Evolutionary conservation across 495 filamentous ascomycete species (phyloP).

Genomic region (Penicillium silybi): DNA sequence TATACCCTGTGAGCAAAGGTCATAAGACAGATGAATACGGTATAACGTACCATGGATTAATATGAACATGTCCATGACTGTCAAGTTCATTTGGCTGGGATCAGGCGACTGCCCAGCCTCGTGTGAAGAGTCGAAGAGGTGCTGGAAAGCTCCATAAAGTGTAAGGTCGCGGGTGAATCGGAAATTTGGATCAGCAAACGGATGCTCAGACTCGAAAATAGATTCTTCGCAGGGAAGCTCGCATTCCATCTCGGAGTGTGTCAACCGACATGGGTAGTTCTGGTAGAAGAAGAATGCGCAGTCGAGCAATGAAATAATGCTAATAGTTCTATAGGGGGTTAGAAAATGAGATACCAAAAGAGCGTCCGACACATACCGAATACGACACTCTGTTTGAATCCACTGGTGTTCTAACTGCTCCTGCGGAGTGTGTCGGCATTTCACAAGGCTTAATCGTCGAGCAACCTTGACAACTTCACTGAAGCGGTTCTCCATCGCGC

Average conservation of each 20-base stretch:
- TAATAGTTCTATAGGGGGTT: conserved; percentile 29
- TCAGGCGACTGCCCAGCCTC: conserved; percentile 7
- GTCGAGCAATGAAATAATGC: conserved; percentile 37
- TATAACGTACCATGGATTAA: conserved; percentile 35
- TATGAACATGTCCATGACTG: conserved; percentile 42
- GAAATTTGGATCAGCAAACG: conserved; percentile 37
- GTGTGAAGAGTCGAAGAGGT: conserved; percentile 24
- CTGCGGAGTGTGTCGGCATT: conserved; percentile 27
- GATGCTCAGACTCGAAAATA: conserved; percentile 37
- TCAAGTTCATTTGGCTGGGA: conserved; percentile 18
- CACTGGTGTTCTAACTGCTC: conserved; percentile 34
- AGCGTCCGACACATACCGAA: conserved; percentile 26
- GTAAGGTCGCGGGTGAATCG: conserved; percentile 29
- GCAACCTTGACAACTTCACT: conserved; percentile 40
- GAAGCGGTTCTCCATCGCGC: conserved; percentile 45
- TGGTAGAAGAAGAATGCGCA: conserved; percentile 45
- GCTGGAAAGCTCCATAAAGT: conserved; percentile 33
- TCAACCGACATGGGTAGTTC: conserved; percentile 42
- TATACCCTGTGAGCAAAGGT: not conserved
- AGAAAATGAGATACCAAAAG: not conserved
- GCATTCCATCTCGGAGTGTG: conserved; percentile 35
- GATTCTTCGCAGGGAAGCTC: conserved; percentile 38
- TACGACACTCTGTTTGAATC: conserved; percentile 45
- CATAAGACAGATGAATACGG: not conserved
- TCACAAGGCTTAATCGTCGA: conserved; percentile 35